Evolutionary conservation across 441 rosid genomes (phyloP).

Genomic region (Gossypium davidsonii): DNA sequence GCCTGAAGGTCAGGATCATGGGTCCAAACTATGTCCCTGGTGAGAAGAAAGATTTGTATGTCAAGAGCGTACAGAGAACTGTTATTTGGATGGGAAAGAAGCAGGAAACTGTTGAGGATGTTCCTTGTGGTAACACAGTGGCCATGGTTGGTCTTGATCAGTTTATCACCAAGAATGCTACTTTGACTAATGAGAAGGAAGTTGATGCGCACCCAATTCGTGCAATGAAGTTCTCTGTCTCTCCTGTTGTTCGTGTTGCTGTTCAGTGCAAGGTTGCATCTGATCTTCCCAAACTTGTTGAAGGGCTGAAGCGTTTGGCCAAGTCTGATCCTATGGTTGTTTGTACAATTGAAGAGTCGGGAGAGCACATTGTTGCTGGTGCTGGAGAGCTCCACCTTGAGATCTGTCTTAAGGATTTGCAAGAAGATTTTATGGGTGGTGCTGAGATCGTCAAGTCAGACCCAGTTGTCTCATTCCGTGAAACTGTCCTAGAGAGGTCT

Average conservation of each 20-base stretch:
- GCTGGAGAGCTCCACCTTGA: slow-evolving; percentile 20
- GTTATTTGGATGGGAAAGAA: slow-evolving; percentile 23
- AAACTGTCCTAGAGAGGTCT: slow-evolving; percentile 21
- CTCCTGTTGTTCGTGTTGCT: slow-evolving; percentile 21
- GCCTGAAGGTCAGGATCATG: slow-evolving; percentile 19
- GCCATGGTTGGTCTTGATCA: slow-evolving; percentile 21
- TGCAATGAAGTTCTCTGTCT: slow-evolving; percentile 21
- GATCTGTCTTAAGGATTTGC: slow-evolving; percentile 19
- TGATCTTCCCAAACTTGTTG: slow-evolving; percentile 20
- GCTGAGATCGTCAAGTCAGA: slow-evolving; percentile 16
- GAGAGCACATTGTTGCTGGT: slow-evolving; percentile 23
- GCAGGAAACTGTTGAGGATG: slow-evolving; percentile 22
- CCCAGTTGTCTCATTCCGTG: slow-evolving; percentile 20
- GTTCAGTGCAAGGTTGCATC: slow-evolving; percentile 22
- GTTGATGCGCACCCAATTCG: slow-evolving; percentile 18
- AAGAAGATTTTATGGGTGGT: slow-evolving; percentile 21
- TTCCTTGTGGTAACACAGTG: slow-evolving; percentile 20
- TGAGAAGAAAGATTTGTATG: slow-evolving; percentile 20
- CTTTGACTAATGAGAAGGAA: slow-evolving; percentile 18
- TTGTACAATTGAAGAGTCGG: slow-evolving; percentile 16
- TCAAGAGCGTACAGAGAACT: slow-evolving; percentile 18
- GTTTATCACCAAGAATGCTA: slow-evolving; percentile 17
- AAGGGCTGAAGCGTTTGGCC: slow-evolving; percentile 19
- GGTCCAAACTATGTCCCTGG: slow-evolving; percentile 20
- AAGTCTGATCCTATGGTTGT: slow-evolving; percentile 22